Conservation (phyloP, 1,284 basidiomycete species). For the Cryptococcus sp. region DNA sequence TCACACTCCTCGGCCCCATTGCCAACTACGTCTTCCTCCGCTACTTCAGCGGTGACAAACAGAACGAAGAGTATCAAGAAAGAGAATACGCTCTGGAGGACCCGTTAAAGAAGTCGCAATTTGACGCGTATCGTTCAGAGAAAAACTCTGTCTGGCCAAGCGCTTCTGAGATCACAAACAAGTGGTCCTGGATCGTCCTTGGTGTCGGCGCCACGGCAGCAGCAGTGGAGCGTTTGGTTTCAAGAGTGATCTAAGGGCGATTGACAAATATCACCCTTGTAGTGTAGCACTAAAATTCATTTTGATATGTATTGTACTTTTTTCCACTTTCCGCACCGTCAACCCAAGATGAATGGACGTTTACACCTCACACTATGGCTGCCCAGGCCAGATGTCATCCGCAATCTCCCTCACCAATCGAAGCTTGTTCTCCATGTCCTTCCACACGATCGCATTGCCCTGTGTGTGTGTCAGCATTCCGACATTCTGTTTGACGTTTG, state of each 20-base stretch:
- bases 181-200: slow-evolving; percentile 25
- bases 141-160: slow-evolving; percentile 37
- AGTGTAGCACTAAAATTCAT: no score
- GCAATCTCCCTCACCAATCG: slow-evolving; percentile 36
- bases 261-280: background rate
- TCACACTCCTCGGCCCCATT: slow-evolving; percentile 29
- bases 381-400: slow-evolving; percentile 38
- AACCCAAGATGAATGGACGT: no score
- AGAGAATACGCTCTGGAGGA: slow-evolving; percentile 20
- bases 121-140: slow-evolving; percentile 19
- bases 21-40: slow-evolving; percentile 33
- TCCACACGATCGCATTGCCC: slow-evolving; percentile 39
- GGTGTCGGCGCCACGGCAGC: slow-evolving; percentile 20
- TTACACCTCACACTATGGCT: slow-evolving; percentile 2
- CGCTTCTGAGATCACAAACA: slow-evolving; percentile 23
- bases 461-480: background rate
- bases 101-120: slow-evolving; percentile 20
- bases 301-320: no score
- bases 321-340: no score
- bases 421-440: slow-evolving; percentile 44
- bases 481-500: background rate
- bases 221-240: slow-evolving; percentile 19
- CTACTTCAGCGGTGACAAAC: slow-evolving; percentile 31
- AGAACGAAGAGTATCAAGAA: slow-evolving; percentile 24
- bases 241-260: slow-evolving; percentile 5